Base-by-base conservation (phyloP, 2,329 filamentous ascomycete species). In the Nigrograna mackinnonii region DNA sequence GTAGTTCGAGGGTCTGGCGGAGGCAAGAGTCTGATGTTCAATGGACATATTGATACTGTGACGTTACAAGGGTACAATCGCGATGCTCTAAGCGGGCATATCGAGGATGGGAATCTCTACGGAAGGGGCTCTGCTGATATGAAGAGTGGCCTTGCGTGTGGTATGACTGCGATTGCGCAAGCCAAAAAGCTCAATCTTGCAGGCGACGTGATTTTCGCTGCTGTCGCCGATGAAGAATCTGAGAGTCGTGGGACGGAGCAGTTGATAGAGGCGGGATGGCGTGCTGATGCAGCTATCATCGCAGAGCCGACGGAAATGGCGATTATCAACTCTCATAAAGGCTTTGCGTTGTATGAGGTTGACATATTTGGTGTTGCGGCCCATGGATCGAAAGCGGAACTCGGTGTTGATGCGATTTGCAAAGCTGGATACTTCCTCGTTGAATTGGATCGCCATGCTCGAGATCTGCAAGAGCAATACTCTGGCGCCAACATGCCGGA, bases 41-140 rank as follows among this genome's bases (percentile, higher is more conserved):
- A 80, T 18, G 77, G 78, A 0, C 78, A 80, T 44, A 68, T 75
- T 1, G 77, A 81, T 39, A 80, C 78, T 0, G 78, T 80, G 4
- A 79, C 71, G 5, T 50, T 74, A 0, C 50, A 64, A 4, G 75
- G 74, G 2, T 79, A 80, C 42, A 70, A 73, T 1, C 65, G 60
- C 2, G 68, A 79, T 28, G 65, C 76, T 0, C 54, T 80, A 1
- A 71, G 70, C 6, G 77, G 77, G 2, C 49, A 63, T 5, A 28
- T 59, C 2, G 21, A 21, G 11, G 37, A 30, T n/a, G 47, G 40
- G 5, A 44, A 44, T 13, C 17, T 50, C 4, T 51, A 41, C 36
- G 76, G 77, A 0, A 67, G 77, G 11, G 77, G 77, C 0, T 61
- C 70, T 4, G 63, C 72, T 7, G 77, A 79, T 31, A 80, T 80